Evolutionary conservation across 441 rosid genomes (phyloP).

Genomic region (Populus hybrid): DNA sequence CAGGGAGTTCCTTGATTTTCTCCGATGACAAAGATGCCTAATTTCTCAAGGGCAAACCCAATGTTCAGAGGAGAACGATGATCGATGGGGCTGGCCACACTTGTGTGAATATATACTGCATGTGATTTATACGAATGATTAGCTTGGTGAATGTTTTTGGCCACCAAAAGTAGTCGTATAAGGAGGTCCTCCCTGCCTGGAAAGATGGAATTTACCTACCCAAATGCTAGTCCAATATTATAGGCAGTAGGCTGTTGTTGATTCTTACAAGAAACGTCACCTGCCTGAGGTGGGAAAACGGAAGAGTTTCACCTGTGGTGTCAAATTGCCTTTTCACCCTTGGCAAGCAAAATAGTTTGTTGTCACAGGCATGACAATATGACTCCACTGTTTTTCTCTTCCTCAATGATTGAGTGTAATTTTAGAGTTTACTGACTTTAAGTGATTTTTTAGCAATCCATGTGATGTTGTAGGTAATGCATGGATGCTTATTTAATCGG

Average conservation of each 20-base stretch:
- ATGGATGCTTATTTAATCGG: too few species aligned
- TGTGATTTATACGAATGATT: background rate
- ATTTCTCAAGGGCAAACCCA: constrained; percentile 1
- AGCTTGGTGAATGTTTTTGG: constrained; percentile 7
- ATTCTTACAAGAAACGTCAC: constrained; percentile 1
- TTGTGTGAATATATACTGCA: background rate
- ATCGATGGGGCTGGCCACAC: constrained; percentile 4
- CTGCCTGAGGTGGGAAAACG: background rate
- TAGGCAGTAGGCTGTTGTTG: background rate
- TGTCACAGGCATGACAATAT: background rate
- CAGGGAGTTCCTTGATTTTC: constrained; percentile 20
- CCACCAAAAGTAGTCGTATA: constrained; percentile 10
- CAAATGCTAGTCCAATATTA: background rate
- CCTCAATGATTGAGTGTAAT: background rate
- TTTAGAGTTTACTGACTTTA: background rate
- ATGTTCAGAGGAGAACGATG: background rate
- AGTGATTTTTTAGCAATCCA: too few species aligned
- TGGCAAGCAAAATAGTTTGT: background rate
- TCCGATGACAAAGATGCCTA: constrained; percentile 24
- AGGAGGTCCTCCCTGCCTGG: background rate
- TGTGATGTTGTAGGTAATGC: too few species aligned
- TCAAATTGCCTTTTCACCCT: background rate
- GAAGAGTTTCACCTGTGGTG: background rate
- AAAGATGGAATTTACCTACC: background rate
- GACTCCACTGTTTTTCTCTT: background rate